Percentiles rank a stretch among this genome's conserved stretches.
phyloP scores from a whole-genome alignment of 1,139 yeast species.

The Magnusiomyces tetraspermus region DNA sequence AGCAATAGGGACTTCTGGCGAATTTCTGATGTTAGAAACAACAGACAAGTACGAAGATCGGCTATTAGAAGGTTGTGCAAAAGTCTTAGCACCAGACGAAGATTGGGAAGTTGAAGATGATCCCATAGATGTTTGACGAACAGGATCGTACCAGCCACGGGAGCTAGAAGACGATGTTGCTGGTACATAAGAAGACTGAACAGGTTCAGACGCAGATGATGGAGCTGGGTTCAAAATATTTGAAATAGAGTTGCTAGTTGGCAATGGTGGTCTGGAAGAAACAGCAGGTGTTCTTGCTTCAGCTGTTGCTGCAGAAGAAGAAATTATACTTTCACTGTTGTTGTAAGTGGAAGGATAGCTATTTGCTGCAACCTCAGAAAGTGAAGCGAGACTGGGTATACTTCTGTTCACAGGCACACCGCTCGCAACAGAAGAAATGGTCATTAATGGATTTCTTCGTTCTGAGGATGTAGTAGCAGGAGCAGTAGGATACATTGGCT shows the following conservation, averaged over 20 bases:
- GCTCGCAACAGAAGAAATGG: not conserved
- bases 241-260: slow-evolving; percentile 4
- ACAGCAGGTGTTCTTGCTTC: not conserved
- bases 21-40: not conserved
- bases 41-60: not conserved
- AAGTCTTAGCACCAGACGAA: slow-evolving; percentile 3
- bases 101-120: not conserved
- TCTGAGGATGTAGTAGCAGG: not conserved
- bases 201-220: too few species aligned
- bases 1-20: not conserved
- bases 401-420: not conserved
- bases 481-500: not conserved
- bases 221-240: slow-evolving; percentile 5
- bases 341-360: slow-evolving; percentile 6
- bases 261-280: not conserved
- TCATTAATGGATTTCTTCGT: not conserved
- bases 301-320: not conserved
- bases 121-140: slow-evolving; percentile 1
- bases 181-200: not conserved
- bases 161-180: not conserved
- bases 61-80: not conserved
- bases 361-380: slow-evolving; percentile 9
- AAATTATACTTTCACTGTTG: not conserved
- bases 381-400: slow-evolving; percentile 4
- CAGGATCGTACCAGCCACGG: slow-evolving; percentile 4